Conservation (phyloP, 2,329 filamentous ascomycete genomes). For the Talaromyces sp. region DNA sequence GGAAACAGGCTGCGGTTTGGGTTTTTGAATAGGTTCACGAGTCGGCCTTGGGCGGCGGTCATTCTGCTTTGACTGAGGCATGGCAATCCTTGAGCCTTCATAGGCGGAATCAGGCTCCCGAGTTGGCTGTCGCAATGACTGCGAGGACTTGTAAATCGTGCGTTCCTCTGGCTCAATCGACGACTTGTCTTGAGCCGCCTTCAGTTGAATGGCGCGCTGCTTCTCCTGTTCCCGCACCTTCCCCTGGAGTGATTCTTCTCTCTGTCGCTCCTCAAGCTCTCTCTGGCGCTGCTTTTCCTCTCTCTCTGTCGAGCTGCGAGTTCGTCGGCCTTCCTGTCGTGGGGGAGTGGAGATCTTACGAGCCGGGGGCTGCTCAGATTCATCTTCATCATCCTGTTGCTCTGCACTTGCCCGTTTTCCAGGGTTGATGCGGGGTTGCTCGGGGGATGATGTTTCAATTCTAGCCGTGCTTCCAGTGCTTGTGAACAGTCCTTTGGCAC, state of each 20-base stretch:
- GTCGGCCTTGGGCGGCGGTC: conserved; percentile 50
- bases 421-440: conserved; percentile 33
- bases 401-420: conserved; percentile 30
- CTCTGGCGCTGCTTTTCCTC: conserved; percentile 46
- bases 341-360: conserved; percentile 34
- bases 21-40: conserved; percentile 47
- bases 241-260: conserved; percentile 42
- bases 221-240: conserved; percentile 39
- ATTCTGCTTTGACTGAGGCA: conserved; percentile 35
- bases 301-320: conserved; percentile 62
- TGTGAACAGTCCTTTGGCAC: conserved; percentile 81
- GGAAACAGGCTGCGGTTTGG: conserved; percentile 51
- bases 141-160: conserved; percentile 28
- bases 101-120: conserved; percentile 35
- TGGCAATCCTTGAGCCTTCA: conserved; percentile 33
- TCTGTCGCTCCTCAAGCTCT: conserved; percentile 36
- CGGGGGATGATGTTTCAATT: conserved; percentile 56
- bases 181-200: conserved; percentile 35
- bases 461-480: conserved; percentile 68
- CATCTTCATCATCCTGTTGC: conserved; percentile 17
- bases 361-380: conserved; percentile 14
- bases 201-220: conserved; percentile 35
- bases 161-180: conserved; percentile 39
- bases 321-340: conserved; percentile 50
- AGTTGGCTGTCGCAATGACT: conserved; percentile 30